phyloP scores from a whole-genome alignment of 2,329 filamentous ascomycete species.

The Aspergillus cejpii region DNA sequence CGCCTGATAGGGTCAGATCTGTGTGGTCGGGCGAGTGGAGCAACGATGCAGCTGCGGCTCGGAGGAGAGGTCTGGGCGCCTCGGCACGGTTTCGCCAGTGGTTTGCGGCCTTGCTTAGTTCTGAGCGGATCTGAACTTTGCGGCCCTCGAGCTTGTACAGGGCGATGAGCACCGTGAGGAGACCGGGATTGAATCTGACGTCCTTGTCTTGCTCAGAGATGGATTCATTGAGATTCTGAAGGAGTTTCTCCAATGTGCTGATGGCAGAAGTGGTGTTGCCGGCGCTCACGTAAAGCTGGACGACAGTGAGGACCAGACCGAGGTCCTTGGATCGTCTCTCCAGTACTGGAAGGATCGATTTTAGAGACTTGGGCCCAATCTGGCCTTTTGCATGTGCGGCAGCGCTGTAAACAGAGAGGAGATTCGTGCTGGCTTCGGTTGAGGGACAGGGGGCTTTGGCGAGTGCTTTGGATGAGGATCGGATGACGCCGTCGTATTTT shows the following conservation, averaged over 20 bases:
- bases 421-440: conserved; percentile 47
- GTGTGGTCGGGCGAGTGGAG: conserved; percentile 64
- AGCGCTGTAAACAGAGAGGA: conserved; percentile 60
- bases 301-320: conserved; percentile 69
- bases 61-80: conserved; percentile 60
- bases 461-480: conserved; percentile 48
- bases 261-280: conserved; percentile 69
- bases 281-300: conserved; percentile 70
- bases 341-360: conserved; percentile 61
- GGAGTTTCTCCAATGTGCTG: conserved; percentile 66
- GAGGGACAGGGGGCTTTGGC: conserved; percentile 45
- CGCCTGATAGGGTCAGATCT: conserved; percentile 63
- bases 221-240: conserved; percentile 62
- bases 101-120: conserved; percentile 69
- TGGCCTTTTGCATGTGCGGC: conserved; percentile 60
- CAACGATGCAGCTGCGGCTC: conserved; percentile 74
- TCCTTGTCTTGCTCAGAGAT: conserved; percentile 53
- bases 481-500: conserved; percentile 54
- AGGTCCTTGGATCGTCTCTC: conserved; percentile 72
- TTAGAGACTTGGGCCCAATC: conserved; percentile 61
- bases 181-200: conserved; percentile 72
- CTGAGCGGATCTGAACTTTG: conserved; percentile 61
- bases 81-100: conserved; percentile 68
- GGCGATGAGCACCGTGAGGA: conserved; percentile 72
- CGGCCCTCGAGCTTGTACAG: conserved; percentile 73